A percentile compares a stretch with the other conserved stretches of the same genome.
Conservation (phyloP, 306 rosid species). For the Quercus dentata region DNA sequence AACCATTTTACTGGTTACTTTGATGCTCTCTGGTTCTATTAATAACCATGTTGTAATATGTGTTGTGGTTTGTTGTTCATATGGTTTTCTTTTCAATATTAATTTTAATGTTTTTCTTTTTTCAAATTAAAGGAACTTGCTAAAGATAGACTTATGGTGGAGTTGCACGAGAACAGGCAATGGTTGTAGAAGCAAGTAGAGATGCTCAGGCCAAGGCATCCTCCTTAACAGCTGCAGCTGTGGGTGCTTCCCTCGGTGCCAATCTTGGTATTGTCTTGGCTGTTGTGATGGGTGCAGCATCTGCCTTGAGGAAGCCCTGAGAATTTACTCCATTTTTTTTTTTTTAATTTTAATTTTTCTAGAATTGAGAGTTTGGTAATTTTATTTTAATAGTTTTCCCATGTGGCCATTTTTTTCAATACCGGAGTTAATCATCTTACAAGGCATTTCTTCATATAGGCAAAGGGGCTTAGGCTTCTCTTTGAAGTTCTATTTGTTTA, state of each 20-base stretch:
- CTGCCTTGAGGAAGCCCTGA: constrained; percentile 95
- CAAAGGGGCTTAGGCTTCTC: background rate
- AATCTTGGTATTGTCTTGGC: constrained; percentile 88
- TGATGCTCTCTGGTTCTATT: background rate
- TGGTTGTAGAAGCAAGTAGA: constrained; percentile 36
- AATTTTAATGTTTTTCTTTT: background rate
- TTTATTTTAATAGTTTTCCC: background rate
- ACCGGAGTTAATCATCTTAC: background rate
- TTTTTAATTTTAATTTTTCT: background rate
- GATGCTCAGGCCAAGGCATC: constrained; percentile 57
- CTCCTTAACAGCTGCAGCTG: constrained; percentile 74
- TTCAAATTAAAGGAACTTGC: constrained; percentile 56
- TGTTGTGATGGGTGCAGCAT: constrained; percentile 96
- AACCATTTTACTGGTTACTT: background rate
- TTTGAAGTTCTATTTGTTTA: background rate
- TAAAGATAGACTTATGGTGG: constrained; percentile 68
- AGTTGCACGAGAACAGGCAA: constrained; percentile 64
- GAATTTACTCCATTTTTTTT: background rate
- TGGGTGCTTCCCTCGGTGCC: constrained; percentile 93
- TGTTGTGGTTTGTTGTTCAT: background rate
- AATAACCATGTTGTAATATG: background rate
- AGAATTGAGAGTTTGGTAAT: background rate
- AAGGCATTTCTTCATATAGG: constrained; percentile 21
- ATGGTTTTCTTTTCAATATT: background rate
- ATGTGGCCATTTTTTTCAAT: background rate